Percentiles rank a stretch among this genome's conserved stretches.
Evolutionary conservation across 495 filamentous ascomycete species (phyloP).

Genomic region (Daldinia decipiens): DNA sequence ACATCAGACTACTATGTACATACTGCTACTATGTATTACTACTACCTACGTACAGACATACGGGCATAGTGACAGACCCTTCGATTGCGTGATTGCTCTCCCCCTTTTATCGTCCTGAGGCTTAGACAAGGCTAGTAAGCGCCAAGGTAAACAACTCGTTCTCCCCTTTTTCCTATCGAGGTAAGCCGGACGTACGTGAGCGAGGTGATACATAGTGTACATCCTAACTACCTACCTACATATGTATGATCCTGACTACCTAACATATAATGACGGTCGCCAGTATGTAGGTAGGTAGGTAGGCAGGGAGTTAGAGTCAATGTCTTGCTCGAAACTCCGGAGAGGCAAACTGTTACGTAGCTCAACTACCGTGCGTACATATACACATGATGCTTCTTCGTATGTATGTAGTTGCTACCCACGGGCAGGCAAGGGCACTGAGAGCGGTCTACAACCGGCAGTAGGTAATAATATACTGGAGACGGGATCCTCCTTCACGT

Average conservation of each 20-base stretch:
- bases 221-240: not conserved
- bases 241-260: not conserved
- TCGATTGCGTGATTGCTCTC: slow-evolving; percentile 34
- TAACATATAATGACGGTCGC: slow-evolving; percentile 9
- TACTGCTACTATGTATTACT: no score
- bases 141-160: slow-evolving; percentile 28
- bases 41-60: no score
- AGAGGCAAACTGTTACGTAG: slow-evolving; percentile 21
- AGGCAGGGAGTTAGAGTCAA: not conserved
- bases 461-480: slow-evolving; percentile 9
- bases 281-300: slow-evolving; percentile 1
- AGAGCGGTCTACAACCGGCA: slow-evolving; percentile 3
- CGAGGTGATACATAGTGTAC: slow-evolving; percentile 1
- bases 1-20: not conserved
- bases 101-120: slow-evolving; percentile 24
- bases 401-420: no score
- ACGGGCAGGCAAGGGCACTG: not conserved
- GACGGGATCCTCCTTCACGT: slow-evolving; percentile 36
- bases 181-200: slow-evolving; percentile 28
- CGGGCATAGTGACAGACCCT: not conserved
- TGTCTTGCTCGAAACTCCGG: slow-evolving; percentile 21
- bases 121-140: slow-evolving; percentile 43
- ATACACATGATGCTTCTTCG: no score
- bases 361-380: not conserved
- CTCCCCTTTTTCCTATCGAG: slow-evolving; percentile 22